Evolutionary conservation across 148 eudicot genomes (phyloP), one percentile per base, ranked within the genome.

Genomic region (Silene uniflora): DNA sequence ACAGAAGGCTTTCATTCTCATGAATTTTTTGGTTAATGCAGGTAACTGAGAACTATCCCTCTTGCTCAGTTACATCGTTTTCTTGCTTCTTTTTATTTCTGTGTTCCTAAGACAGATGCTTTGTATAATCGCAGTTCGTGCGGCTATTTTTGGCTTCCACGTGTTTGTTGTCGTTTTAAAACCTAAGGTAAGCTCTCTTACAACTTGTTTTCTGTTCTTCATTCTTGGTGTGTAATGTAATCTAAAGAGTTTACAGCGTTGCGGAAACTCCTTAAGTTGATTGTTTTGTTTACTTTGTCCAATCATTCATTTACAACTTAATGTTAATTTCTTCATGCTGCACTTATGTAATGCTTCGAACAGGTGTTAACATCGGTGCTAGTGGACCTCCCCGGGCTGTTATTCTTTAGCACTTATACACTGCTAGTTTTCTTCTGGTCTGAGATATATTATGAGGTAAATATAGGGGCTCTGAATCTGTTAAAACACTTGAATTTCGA

Each of bases 361-460:
- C 89, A 94, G 98, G 96, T 89, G 55, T 78, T 88, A 64, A 75
- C 84, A 27, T 83, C 72, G 81, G 69, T 90, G 71, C 60, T 89
- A 62, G 74, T 94, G 84, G 96, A 94, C 77, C 86, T 92, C 78
- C 98, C 98, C 23, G 97, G 96, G 56, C 81, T 94, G 75, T 82
- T 94, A 19, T 92, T 92, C 78, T 94, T 94, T 79, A 87, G 97
- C 14, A 92, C 97, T 29, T 94, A 89, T 81, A 89, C 97, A 13
- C 87, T 92, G 63, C 91, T 94, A 82, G 96, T 94, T 75, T 87
- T 88, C 64, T 94, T 94, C 75, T 94, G 98, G 98, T 97, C 98
- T 62, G 97, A 90, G 90, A 94, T 94, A 80, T 94, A 89, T 82
- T 90, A 90, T 83, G 96, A 92, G 97, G 97, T 80, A 73, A 42